phyloP scores from a whole-genome alignment of 768 basidiomycete genomes.

The Tricholoma matsutake region DNA sequence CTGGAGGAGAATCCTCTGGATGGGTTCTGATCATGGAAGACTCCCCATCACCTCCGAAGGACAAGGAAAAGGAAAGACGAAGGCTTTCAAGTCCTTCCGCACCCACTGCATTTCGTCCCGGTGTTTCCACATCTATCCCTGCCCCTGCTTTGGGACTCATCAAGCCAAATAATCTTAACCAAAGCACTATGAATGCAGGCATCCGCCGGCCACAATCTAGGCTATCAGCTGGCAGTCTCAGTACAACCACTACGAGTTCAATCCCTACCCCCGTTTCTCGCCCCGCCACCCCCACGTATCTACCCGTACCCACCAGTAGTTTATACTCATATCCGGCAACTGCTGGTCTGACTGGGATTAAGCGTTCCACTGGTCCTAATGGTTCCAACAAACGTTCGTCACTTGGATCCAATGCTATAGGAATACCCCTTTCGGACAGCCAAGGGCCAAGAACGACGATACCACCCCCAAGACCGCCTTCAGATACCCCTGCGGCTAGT shows the following conservation, averaged over 20 bases:
- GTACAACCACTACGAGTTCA: constrained; percentile 53
- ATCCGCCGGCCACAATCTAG: constrained; percentile 69
- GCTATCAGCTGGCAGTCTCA: constrained; percentile 56
- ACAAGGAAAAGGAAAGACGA: constrained; percentile 52
- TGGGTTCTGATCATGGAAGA: constrained; percentile 93
- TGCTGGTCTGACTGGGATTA: constrained; percentile 43
- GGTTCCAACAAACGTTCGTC: constrained; percentile 58
- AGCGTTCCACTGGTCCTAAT: constrained; percentile 57
- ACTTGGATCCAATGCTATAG: constrained; percentile 45
- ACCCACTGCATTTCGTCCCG: constrained; percentile 50
- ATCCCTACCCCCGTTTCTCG: constrained; percentile 67
- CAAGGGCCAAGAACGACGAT: constrained; percentile 35
- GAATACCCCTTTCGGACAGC: constrained; percentile 24
- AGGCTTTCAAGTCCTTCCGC: constrained; percentile 62
- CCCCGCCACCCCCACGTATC: constrained; percentile 72
- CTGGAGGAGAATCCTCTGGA: constrained; percentile 63
- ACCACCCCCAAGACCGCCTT: constrained; percentile 26
- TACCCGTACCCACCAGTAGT: constrained; percentile 62
- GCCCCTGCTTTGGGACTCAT: constrained; percentile 39
- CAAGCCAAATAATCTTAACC: constrained; percentile 39
- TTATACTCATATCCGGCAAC: constrained; percentile 41
- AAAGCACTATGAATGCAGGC: constrained; percentile 43
- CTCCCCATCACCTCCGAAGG: constrained; percentile 66
- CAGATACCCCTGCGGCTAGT: constrained; percentile 28
- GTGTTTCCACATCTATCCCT: constrained; percentile 40